Base-by-base conservation (phyloP, 164 flowering plant species). In the Macadamia integrifolia region DNA sequence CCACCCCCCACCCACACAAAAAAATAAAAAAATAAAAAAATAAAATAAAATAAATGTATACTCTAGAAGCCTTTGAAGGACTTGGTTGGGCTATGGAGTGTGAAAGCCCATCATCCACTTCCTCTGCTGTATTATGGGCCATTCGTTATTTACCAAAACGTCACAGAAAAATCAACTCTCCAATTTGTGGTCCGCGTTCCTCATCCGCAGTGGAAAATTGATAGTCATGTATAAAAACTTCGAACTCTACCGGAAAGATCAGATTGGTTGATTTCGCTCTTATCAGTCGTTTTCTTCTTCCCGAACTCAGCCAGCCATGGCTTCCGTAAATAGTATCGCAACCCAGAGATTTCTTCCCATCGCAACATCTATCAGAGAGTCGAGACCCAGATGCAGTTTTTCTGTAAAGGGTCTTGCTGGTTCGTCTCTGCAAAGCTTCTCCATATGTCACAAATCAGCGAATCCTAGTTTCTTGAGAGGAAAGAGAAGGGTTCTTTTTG, bases 281-380 rank as follows among this genome's bases (percentile, higher is more conserved):
- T 53, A 53, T 53, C 57, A 53, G 15, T 14, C 6, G 57, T 5
- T 53, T 46, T 53, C 14, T 49, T 53, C 57, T 14, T 53, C 57
- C 57, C 57, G 11, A 53, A 14, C 14, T 14, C 6, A 53, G n/a
- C n/a, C 72, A 49, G 49, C 77, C 50, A 83, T 81, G 82, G 87
- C 88, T 9, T 76, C 86, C 23, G 73, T 82, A 32, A 67, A 80
- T 71, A 74, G 80, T 62, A 53, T 79, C 32, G 14, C 85, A 40
- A 57, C 83, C 7, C 87, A 74, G 28, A 73, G 74, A 63, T 72
- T 83, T 63, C 76, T 75, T 60, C 77, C 70, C 9, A 65, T 76
- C 55, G 7, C 72, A 31, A 70, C 67, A 10, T 77, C 80, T 53
- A 64, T 61, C 32, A 31, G 32, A 52, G 64, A 65, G 43, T 31